These are phyloP conservation scores for Aspergillus sp. DNA, from an alignment of 2,329 filamentous ascomycete genomes.

Conservation along the genomic window DNA sequence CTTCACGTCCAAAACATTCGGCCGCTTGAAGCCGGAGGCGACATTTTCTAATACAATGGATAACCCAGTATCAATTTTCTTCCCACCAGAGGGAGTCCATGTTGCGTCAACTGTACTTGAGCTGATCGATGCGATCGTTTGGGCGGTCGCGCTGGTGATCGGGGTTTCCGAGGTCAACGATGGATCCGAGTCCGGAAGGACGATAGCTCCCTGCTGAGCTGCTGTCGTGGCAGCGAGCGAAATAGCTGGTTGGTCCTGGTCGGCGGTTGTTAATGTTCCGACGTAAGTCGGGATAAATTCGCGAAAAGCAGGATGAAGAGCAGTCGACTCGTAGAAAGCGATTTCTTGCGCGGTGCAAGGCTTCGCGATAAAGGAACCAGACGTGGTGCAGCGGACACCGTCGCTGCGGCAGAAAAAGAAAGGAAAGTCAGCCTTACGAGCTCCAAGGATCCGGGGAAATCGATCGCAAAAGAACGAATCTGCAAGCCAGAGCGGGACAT, in stretches of 20 bases:
- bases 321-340: constrained; percentile 81
- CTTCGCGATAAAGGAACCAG: constrained; percentile 89
- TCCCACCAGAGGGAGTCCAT: constrained; percentile 58
- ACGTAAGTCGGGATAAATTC: constrained; percentile 84
- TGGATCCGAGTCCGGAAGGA: constrained; percentile 31
- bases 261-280: constrained; percentile 74
- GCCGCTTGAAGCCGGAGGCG: constrained; percentile 75
- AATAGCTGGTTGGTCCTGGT: constrained; percentile 47
- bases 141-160: constrained; percentile 21
- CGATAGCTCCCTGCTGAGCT: constrained; percentile 46
- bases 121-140: constrained; percentile 1
- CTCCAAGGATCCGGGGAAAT: not conserved
- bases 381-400: constrained; percentile 81
- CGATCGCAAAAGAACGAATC: not conserved
- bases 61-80: constrained; percentile 73
- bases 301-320: constrained; percentile 72
- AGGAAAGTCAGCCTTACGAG: constrained; percentile 7
- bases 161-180: constrained; percentile 27
- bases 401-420: constrained; percentile 61
- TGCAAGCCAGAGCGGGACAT: not conserved
- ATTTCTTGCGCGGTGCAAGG: constrained; percentile 87
- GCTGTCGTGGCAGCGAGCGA: constrained; percentile 49
- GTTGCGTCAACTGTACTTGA: constrained; percentile 26
- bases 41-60: constrained; percentile 87
- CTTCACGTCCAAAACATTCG: constrained; percentile 94